These are phyloP conservation scores for Lachnellula suecica DNA, from an alignment of 2,329 filamentous ascomycete species.

Conservation along the genomic window DNA sequence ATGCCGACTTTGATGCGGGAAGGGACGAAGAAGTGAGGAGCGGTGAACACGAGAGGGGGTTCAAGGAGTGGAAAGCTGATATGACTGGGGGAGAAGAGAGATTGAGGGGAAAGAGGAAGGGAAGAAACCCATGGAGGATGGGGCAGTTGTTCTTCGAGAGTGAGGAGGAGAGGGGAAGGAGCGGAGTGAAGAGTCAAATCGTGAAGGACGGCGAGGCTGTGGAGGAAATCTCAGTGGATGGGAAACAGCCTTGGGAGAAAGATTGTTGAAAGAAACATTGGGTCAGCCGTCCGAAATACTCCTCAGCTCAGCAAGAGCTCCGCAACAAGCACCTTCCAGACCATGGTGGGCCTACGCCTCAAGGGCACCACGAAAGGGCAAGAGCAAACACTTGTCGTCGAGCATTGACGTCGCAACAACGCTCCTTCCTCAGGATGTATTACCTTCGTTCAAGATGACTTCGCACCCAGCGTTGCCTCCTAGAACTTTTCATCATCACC, in stretches of 20 bases:
- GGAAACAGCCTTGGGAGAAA: constrained; percentile 23
- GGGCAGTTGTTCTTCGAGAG: constrained; percentile 22
- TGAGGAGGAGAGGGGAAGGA: constrained; percentile 17
- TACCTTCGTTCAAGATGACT: no score
- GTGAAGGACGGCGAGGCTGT: constrained; percentile 6
- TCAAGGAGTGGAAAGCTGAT: constrained; percentile 30
- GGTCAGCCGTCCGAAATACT: not conserved
- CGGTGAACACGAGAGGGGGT: constrained; percentile 27
- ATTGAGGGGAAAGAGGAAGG: constrained; percentile 31
- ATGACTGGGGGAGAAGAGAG: constrained; percentile 23
- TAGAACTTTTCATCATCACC: not conserved
- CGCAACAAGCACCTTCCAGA: no score
- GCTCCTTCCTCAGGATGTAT: no score
- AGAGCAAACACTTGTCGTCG: no score
- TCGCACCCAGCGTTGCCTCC: not conserved
- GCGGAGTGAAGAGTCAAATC: constrained; percentile 16
- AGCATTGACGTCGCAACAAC: no score
- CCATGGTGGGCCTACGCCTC: no score
- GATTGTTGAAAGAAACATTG: not conserved
- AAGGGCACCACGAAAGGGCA: no score
- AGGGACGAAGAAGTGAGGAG: constrained; percentile 18
- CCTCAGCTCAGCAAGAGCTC: no score
- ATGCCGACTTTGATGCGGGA: constrained; percentile 25
- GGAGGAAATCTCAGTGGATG: constrained; percentile 19
- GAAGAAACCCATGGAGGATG: constrained; percentile 31